A percentile compares a stretch with the other conserved stretches of the same genome.
Conservation (phyloP, 176 grass and related monocot genomes). For the Elaeis guineensis region DNA sequence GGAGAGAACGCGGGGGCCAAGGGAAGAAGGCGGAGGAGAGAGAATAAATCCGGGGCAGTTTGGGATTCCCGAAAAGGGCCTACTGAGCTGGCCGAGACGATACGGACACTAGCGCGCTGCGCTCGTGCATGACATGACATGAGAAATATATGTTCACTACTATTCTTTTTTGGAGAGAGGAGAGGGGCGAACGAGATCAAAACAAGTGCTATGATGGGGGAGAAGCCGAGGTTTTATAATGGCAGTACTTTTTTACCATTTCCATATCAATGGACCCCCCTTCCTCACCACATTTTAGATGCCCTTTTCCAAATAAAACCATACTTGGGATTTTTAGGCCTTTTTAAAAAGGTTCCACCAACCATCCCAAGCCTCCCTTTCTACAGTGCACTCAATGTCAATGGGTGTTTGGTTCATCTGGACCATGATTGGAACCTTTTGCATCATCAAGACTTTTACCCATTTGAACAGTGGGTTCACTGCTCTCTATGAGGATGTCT, state of each 20-base stretch:
- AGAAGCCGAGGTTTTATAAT: no score
- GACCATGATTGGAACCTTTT: no score
- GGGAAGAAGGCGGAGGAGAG: not conserved
- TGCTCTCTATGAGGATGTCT: no score
- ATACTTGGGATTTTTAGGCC: slow-evolving; percentile 1
- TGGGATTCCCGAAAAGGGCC: slow-evolving; percentile 11
- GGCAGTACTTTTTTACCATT: no score
- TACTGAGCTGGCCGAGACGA: slow-evolving; percentile 12
- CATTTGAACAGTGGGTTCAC: no score
- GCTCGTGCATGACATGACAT: slow-evolving; percentile 23
- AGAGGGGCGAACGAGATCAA: no score
- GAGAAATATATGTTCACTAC: not conserved
- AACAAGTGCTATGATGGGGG: no score
- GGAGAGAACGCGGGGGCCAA: not conserved
- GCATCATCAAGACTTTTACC: no score
- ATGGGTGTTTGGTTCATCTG: no score
- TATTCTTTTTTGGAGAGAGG: no score
- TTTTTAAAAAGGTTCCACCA: no score
- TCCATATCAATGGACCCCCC: not conserved
- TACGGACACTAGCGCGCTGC: not conserved
- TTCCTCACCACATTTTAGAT: not conserved
- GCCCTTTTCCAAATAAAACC: not conserved
- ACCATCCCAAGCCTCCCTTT: not conserved
- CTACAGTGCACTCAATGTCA: no score
- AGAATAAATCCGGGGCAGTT: slow-evolving; percentile 1